Conservation (phyloP, 352 stramenopile species). For the Phytophthora ohioensis region DNA sequence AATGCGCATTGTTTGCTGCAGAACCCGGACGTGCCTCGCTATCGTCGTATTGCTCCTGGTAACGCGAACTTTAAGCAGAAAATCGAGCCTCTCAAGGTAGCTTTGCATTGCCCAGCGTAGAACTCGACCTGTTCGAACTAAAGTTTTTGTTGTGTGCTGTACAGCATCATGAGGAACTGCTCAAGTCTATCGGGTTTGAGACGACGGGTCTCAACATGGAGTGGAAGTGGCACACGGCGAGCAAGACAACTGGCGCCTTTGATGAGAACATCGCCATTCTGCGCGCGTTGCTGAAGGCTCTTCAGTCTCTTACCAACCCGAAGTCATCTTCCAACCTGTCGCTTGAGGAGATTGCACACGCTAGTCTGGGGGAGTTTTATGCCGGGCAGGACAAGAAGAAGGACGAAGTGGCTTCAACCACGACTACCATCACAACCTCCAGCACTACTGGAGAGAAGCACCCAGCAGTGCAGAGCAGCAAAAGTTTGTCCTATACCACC, state of each 20-base stretch:
- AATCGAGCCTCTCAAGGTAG: slow-evolving; percentile 81
- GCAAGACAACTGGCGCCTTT: slow-evolving; percentile 67
- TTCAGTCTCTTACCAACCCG: slow-evolving; percentile 61
- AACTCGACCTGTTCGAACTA: neutral
- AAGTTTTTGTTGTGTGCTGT: slow-evolving; percentile 7
- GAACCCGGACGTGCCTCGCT: slow-evolving; percentile 85
- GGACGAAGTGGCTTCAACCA: slow-evolving; percentile 3
- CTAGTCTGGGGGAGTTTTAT: slow-evolving; percentile 42
- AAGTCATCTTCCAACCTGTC: slow-evolving; percentile 52
- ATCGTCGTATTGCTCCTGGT: slow-evolving; percentile 76
- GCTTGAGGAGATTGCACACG: slow-evolving; percentile 61
- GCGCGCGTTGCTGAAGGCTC: slow-evolving; percentile 61
- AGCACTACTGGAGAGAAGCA: slow-evolving; percentile 27
- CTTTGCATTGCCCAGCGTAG: neutral
- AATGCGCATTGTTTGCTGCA: slow-evolving; percentile 30
- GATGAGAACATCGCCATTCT: slow-evolving; percentile 76
- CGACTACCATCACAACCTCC: slow-evolving; percentile 13
- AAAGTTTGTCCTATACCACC: neutral
- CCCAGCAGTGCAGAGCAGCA: slow-evolving; percentile 13
- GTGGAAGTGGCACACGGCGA: slow-evolving; percentile 82
- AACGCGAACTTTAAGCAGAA: slow-evolving; percentile 91
- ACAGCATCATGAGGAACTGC: slow-evolving; percentile 79
- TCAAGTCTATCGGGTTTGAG: slow-evolving; percentile 84
- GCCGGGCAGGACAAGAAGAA: slow-evolving; percentile 38
- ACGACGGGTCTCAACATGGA: slow-evolving; percentile 81